phyloP scores from a whole-genome alignment of 495 filamentous ascomycete genomes.

The Penicillium mononematosum region DNA sequence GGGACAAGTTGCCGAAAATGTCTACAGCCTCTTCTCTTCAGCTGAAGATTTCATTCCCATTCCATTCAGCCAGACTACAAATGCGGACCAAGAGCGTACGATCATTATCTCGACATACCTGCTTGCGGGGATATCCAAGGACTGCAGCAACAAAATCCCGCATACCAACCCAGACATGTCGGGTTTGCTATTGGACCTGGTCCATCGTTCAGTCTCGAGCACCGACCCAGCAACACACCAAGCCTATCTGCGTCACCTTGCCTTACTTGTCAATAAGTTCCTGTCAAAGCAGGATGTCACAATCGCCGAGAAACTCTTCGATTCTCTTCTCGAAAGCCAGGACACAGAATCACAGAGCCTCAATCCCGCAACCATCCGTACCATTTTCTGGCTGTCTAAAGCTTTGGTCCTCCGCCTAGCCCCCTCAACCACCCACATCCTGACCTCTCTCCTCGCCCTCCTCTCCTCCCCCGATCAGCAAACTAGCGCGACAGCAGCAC shows the following conservation, averaged over 20 bases:
- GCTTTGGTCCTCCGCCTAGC: slow-evolving; percentile 51
- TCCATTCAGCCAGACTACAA: slow-evolving; percentile 37
- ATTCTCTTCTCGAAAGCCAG: slow-evolving; percentile 31
- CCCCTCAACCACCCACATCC: slow-evolving; percentile 47
- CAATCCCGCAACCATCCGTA: slow-evolving; percentile 34
- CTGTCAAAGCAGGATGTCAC: slow-evolving; percentile 47
- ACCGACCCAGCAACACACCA: slow-evolving; percentile 44
- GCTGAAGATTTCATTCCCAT: slow-evolving; percentile 38
- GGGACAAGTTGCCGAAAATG: slow-evolving; percentile 50
- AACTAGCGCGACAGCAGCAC: slow-evolving; percentile 51
- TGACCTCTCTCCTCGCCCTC: slow-evolving; percentile 53
- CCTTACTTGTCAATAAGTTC: slow-evolving; percentile 67
- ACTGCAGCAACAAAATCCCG: slow-evolving; percentile 29
- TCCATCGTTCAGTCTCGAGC: slow-evolving; percentile 33
- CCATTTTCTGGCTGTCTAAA: slow-evolving; percentile 57
- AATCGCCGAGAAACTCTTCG: slow-evolving; percentile 32
- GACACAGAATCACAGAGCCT: slow-evolving; percentile 19
- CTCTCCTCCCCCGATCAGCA: slow-evolving; percentile 46
- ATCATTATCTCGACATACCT: slow-evolving; percentile 63
- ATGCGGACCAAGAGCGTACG: slow-evolving; percentile 42
- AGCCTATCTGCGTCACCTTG: slow-evolving; percentile 58
- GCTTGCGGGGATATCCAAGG: slow-evolving; percentile 55
- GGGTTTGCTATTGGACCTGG: slow-evolving; percentile 42
- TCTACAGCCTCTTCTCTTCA: slow-evolving; percentile 56
- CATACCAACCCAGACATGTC: slow-evolving; percentile 38